Conservation (phyloP, 352 stramenopile species). For the Pythium utonaiense region DNA sequence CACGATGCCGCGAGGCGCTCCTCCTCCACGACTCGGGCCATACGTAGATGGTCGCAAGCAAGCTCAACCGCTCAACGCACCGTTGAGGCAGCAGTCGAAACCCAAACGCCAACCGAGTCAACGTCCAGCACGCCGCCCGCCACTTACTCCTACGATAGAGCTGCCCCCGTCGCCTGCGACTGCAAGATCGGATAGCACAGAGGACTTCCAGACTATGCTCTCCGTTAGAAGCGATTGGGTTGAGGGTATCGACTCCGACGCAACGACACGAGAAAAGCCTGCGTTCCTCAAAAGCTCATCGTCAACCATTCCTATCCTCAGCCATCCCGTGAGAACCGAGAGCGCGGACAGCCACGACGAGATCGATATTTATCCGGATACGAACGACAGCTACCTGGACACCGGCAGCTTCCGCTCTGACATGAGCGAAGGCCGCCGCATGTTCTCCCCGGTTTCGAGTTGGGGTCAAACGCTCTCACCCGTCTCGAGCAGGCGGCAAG, state of each 20-base stretch:
- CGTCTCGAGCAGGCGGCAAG: not conserved
- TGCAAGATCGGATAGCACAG: not conserved
- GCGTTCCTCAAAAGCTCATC: not conserved
- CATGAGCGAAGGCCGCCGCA: too few species aligned
- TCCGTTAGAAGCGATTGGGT: not conserved
- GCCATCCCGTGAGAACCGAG: not conserved
- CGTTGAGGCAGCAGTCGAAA: not conserved
- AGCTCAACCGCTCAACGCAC: not conserved
- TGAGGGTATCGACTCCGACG: not conserved
- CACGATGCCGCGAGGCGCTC: not conserved
- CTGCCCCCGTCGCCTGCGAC: not conserved
- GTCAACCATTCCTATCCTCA: slow-evolving; percentile 6
- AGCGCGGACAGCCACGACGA: slow-evolving; percentile 1
- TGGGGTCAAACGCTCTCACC: too few species aligned
- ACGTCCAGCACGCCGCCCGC: not conserved
- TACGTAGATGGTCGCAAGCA: not conserved
- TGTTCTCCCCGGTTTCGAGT: too few species aligned
- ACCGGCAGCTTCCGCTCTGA: not conserved
- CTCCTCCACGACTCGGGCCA: not conserved
- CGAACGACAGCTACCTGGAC: not conserved
- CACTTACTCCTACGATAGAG: not conserved
- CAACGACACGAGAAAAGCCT: not conserved
- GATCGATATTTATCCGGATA: slow-evolving; percentile 11
- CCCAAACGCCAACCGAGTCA: not conserved
- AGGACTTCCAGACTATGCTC: not conserved